Evolutionary conservation across 1,284 basidiomycete species (phyloP).

Genomic region (Apiotrichum porosum): DNA sequence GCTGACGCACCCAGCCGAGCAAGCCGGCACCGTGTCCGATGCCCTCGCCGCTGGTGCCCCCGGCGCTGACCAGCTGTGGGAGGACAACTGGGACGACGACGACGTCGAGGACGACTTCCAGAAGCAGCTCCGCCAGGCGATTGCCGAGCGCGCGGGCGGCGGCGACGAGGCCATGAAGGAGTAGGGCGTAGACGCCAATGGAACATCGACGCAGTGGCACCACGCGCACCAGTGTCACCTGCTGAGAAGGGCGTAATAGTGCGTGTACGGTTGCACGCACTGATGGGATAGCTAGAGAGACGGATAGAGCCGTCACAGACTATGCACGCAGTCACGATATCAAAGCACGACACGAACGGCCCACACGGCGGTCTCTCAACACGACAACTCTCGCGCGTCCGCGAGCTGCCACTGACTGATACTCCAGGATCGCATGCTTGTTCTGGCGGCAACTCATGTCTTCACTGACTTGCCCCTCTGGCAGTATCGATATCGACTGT

Average conservation of each 20-base stretch:
- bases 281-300: too few relatives aligned
- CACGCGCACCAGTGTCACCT: too few relatives aligned
- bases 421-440: too few relatives aligned
- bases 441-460: too few relatives aligned
- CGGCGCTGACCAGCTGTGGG: conserved; percentile 67
- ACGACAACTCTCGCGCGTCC: too few relatives aligned
- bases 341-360: too few relatives aligned
- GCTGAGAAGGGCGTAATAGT: too few relatives aligned
- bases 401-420: too few relatives aligned
- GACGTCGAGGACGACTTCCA: conserved; percentile 98
- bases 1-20: conserved; percentile 17
- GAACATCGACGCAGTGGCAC: not conserved
- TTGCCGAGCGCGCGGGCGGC: conserved; percentile 34
- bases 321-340: not conserved
- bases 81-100: conserved; percentile 99
- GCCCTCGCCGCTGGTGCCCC: conserved; percentile 27
- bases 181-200: conserved; percentile 10
- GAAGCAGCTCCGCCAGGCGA: conserved; percentile 66
- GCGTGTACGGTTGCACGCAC: too few relatives aligned
- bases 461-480: too few relatives aligned
- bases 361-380: too few relatives aligned
- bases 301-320: not conserved
- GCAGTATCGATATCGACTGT: too few relatives aligned
- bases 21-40: conserved; percentile 38
- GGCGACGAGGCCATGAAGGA: conserved; percentile 45